A percentile compares a stretch with the other conserved stretches of the same genome.
Evolutionary conservation across 805 yeast genomes (phyloP).

Genomic region (Dipodascus geniculatus): DNA sequence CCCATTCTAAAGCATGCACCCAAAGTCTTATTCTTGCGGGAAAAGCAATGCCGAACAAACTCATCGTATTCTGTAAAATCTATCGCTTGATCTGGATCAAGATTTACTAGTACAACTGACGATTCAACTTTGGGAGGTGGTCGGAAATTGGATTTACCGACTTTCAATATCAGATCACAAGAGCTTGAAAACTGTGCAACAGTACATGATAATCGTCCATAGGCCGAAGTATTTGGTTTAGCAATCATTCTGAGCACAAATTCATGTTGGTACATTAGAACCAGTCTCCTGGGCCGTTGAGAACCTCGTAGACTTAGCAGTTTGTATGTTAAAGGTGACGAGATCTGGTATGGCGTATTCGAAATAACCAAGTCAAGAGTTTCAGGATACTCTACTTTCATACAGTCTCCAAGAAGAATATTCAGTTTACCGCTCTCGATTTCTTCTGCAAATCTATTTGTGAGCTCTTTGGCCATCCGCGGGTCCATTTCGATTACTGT

Average conservation of each 20-base stretch:
- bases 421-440: slow-evolving; percentile 86
- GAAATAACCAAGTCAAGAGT: slow-evolving; percentile 93
- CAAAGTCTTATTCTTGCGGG: slow-evolving; percentile 83
- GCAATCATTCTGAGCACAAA: slow-evolving; percentile 89
- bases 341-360: slow-evolving; percentile 95
- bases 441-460: slow-evolving; percentile 98
- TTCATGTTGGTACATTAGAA: slow-evolving; percentile 96
- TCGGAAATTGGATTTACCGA: slow-evolving; percentile 89
- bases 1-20: slow-evolving; percentile 71
- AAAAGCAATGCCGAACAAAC: slow-evolving; percentile 76
- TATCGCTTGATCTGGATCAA: slow-evolving; percentile 80
- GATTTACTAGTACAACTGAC: slow-evolving; percentile 85
- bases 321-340: slow-evolving; percentile 92
- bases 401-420: slow-evolving; percentile 86
- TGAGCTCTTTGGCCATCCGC: slow-evolving; percentile 96
- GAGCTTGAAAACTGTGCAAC: slow-evolving; percentile 96
- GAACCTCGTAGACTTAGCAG: slow-evolving; percentile 64
- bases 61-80: slow-evolving; percentile 98
- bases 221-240: slow-evolving; percentile 89
- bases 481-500: slow-evolving; percentile 98
- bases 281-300: slow-evolving; percentile 85
- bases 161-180: slow-evolving; percentile 96
- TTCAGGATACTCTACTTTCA: slow-evolving; percentile 79
- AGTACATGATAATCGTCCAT: slow-evolving; percentile 88
- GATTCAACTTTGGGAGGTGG: slow-evolving; percentile 99